phyloP scores from a whole-genome alignment of 2,329 filamentous ascomycete genomes.

The Pseudogymnoascus sp. region DNA sequence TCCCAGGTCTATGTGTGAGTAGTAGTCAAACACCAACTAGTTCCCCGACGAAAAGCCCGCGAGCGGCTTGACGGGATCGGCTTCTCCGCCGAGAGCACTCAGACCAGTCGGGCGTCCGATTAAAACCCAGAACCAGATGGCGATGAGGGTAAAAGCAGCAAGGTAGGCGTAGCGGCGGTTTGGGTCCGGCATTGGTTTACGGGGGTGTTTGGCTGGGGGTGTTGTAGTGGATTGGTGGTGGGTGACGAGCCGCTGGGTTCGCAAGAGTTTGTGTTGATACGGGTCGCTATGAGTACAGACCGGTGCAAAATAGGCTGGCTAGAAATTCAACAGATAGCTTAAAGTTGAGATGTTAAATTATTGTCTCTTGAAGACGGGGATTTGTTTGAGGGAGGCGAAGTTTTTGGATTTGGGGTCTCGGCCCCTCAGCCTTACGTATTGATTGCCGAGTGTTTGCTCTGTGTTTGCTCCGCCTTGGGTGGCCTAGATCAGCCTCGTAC shows the following conservation, averaged over 20 bases:
- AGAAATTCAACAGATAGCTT: neutral
- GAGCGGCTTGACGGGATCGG: neutral
- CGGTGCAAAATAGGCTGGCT: neutral
- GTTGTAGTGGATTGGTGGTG: neutral
- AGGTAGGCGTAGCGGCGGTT: conserved; percentile 18
- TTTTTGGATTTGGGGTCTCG: conserved; percentile 2
- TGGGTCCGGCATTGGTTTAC: conserved; percentile 1
- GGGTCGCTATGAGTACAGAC: neutral
- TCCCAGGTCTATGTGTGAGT: neutral
- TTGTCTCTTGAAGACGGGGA: neutral
- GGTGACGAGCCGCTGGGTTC: neutral
- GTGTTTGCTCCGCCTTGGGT: conserved; percentile 3
- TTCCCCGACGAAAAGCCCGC: neutral
- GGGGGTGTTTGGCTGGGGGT: neutral
- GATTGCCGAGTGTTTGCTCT: neutral
- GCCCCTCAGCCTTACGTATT: conserved; percentile 8
- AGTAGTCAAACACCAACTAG: neutral
- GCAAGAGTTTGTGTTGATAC: neutral
- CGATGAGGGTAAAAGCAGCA: conserved; percentile 13
- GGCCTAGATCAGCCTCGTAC: conserved; percentile 4
- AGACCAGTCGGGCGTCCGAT: conserved; percentile 15
- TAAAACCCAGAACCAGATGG: conserved; percentile 20
- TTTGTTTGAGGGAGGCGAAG: neutral
- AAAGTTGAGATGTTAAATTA: neutral
- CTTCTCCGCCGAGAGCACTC: neutral